A percentile compares a stretch with the other conserved stretches of the same genome.
Conservation (phyloP, 2,329 filamentous ascomycete species). For the Pyricularia grisea region DNA sequence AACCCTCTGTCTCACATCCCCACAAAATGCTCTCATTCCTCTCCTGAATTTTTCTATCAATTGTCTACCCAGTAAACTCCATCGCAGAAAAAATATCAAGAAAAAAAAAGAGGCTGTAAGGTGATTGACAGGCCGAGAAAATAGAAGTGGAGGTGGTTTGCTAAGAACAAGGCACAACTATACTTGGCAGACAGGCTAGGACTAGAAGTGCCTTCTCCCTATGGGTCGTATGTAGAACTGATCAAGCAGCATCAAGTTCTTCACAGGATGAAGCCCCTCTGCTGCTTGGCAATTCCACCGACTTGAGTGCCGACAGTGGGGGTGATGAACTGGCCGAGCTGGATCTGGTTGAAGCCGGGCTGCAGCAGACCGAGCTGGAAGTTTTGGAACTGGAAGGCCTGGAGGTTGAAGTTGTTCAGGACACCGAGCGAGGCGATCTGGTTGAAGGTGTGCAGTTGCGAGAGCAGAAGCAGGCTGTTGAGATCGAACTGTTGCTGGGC, state of each 20-base stretch:
- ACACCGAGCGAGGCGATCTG: constrained; percentile 19
- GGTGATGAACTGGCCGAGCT: constrained; percentile 15
- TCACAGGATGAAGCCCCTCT: constrained; percentile 2
- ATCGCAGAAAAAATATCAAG: not conserved
- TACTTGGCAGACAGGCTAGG: not conserved
- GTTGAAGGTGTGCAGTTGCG: constrained; percentile 12
- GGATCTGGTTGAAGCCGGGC: constrained; percentile 17
- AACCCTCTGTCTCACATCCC: not conserved
- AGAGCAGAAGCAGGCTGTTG: constrained; percentile 11
- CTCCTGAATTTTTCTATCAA: not conserved
- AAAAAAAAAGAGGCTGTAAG: not conserved
- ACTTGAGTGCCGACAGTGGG: constrained; percentile 14
- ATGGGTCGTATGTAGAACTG: not conserved
- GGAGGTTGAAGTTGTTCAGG: constrained; percentile 19
- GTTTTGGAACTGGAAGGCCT: constrained; percentile 13
- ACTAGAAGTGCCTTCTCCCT: not conserved
- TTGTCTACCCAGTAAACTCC: constrained; percentile 8
- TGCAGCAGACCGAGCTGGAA: constrained; percentile 13
- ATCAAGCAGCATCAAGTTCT: not conserved
- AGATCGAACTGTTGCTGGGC: constrained; percentile 10
- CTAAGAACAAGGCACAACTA: not conserved
- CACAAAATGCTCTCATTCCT: not conserved
- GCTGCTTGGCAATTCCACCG: constrained; percentile 10
- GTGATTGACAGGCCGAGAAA: not conserved
- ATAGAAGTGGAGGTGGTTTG: not conserved